A percentile compares a stretch with the other conserved stretches of the same genome.
phyloP scores from a whole-genome alignment of 2,329 filamentous ascomycete genomes.

The Graphilbum sp. region DNA sequence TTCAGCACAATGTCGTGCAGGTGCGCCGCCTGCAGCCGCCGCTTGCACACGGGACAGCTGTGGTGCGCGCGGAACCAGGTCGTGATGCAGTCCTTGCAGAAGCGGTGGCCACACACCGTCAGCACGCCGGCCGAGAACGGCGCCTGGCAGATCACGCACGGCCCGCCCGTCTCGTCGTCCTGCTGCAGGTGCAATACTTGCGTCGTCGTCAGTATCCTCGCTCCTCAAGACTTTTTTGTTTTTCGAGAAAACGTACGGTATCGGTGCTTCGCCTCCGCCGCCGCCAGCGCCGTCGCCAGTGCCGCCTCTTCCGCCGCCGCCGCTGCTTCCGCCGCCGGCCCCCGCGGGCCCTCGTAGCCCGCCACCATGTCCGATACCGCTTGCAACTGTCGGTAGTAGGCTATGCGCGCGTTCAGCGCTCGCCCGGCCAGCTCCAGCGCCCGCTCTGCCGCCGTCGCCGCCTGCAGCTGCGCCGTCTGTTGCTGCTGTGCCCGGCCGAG shows the following conservation, averaged over 20 bases:
- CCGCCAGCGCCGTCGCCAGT: conserved; percentile 40
- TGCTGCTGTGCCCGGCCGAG: conserved; percentile 42
- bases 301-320: conserved; percentile 28
- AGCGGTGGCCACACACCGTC: conserved; percentile 82
- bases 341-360: conserved; percentile 48
- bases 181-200: conserved; percentile 38
- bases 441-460: conserved; percentile 33
- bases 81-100: conserved; percentile 74
- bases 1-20: conserved; percentile 78
- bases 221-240: too few species aligned
- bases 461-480: conserved; percentile 34
- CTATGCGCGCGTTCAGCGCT: conserved; percentile 71
- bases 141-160: conserved; percentile 76
- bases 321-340: conserved; percentile 31
- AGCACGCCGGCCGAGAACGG: conserved; percentile 63
- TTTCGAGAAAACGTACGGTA: too few species aligned
- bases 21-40: conserved; percentile 43
- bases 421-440: conserved; percentile 63
- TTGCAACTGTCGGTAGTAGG: conserved; percentile 84
- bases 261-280: conserved; percentile 54
- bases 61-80: conserved; percentile 60
- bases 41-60: conserved; percentile 78
- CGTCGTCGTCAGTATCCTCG: too few species aligned
- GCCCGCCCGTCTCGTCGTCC: conserved; percentile 43
- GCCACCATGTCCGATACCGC: conserved; percentile 76